Evolutionary conservation across 2,329 filamentous ascomycete species (phyloP), one percentile per base, ranked within the genome.

Genomic region (Penicillium concentricum): DNA sequence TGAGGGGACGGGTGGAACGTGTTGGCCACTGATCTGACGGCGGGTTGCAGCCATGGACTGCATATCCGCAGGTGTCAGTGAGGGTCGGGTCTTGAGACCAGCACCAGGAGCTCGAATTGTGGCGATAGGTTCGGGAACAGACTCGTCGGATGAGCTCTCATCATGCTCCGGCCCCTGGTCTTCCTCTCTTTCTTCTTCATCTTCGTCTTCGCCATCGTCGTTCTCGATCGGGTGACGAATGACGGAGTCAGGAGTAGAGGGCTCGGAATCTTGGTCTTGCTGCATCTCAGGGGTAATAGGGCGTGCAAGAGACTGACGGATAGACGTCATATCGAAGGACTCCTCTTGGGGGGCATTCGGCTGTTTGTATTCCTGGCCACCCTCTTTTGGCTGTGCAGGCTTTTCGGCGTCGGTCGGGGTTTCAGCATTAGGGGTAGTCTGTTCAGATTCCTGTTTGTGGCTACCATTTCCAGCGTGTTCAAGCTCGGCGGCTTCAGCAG

Each of bases 101-200:
- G 90, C 91, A 8, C 91, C 90, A 22, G 89, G 87, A 9, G 92
- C 89, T 73, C 93, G 94, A 76, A 97, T 92, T 0, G 93, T 97
- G 5, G 93, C 91, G 46, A 91, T 78, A 45, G 87, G 85, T 66
- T 96, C 92, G 1, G 93, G 92, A 56, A 97, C 85, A 35, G 85
- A 84, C 44, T 85, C 81, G 16, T 75, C 72, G 3, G 78, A 71
- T 2, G 70, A 71, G 32, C 60, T 62, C 16, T 75, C 72, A 1
- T 65, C 67, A 12, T 69, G 63, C 12, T 61, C 63, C 5, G 56
- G 67, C 16, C 80, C 76, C 1, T 79, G 37, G 8, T 24, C 26
- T 5, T 43, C 30, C 13, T 50, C 37, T 22, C n/a, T 16, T 2
- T 39, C 26, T 9, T 64, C 41, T n/a, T 56, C 53, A 1, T 57